A percentile compares a stretch with the other conserved stretches of the same genome.
These are phyloP conservation scores for Asclepias syriaca DNA, from an alignment of 257 asterid genomes.

Conservation along the genomic window DNA sequence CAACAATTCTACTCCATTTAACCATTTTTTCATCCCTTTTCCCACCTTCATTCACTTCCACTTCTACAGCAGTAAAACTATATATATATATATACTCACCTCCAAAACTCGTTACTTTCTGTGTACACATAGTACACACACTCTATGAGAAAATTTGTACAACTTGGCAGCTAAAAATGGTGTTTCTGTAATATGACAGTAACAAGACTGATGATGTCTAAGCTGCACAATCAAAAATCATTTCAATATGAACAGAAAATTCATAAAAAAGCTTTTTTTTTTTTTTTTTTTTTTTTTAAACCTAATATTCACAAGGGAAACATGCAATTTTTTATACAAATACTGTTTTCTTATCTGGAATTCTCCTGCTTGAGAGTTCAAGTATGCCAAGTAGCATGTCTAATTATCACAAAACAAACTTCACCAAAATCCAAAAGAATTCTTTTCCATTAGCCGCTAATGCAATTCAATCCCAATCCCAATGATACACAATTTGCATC, in stretches of 20 bases:
- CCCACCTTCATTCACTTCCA: no score
- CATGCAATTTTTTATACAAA: not conserved
- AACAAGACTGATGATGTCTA: not conserved
- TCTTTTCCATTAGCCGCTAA: not conserved
- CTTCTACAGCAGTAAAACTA: not conserved
- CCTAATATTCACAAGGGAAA: not conserved
- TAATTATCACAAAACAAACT: not conserved
- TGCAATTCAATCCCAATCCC: not conserved
- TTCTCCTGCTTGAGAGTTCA: not conserved
- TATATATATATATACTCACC: no score
- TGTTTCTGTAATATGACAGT: not conserved
- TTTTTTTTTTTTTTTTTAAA: no score
- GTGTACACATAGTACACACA: not conserved
- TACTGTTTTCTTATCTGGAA: not conserved
- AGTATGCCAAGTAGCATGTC: not conserved
- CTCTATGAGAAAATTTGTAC: not conserved
- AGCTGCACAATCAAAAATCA: not conserved
- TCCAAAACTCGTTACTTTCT: no score
- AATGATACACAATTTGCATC: conserved; percentile 2
- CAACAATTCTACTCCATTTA: conserved; percentile 1
- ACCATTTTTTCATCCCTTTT: not conserved
- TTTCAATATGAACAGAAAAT: not conserved
- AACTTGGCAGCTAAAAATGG: not conserved
- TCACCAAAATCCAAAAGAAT: not conserved
- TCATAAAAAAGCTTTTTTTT: not conserved